Percentiles rank a stretch among this genome's conserved stretches.
phyloP scores from a whole-genome alignment of 352 stramenopile genomes.

The Pythium chondricola region DNA sequence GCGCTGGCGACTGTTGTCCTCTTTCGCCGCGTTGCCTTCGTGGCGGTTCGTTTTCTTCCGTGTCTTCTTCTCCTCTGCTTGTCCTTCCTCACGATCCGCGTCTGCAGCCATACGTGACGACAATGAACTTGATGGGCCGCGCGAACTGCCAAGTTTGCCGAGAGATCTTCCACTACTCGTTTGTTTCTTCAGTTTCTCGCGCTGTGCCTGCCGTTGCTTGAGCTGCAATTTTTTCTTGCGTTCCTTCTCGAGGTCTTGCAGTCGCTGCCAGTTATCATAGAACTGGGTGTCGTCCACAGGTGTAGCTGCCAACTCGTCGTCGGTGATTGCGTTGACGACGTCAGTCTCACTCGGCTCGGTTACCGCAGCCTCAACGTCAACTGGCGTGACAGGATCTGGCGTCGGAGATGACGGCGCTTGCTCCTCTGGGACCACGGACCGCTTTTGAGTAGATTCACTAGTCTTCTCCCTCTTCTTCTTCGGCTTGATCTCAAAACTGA shows the following conservation, averaged over 20 bases:
- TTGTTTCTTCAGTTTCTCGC: conserved; percentile 75
- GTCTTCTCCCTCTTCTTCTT: too few species aligned
- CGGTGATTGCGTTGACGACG: conserved; percentile 1
- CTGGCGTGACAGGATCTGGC: too few species aligned
- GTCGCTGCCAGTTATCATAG: conserved; percentile 56
- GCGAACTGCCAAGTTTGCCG: conserved; percentile 10
- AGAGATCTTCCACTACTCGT: conserved; percentile 12
- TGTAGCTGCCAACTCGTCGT: not conserved
- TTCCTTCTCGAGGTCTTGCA: conserved; percentile 72
- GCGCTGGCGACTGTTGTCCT: not conserved
- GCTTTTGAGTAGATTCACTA: not conserved
- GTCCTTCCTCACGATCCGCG: not conserved
- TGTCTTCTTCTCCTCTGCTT: conserved; percentile 20
- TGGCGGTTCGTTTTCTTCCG: conserved; percentile 7
- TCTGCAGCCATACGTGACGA: not conserved
- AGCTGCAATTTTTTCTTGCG: conserved; percentile 58
- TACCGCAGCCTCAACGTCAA: too few species aligned
- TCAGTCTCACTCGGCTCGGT: not conserved
- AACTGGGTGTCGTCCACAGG: conserved; percentile 21
- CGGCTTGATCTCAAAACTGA: conserved; percentile 55
- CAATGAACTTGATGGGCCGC: not conserved
- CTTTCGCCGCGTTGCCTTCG: conserved; percentile 1
- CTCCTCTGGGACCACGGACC: too few species aligned
- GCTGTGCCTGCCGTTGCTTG: conserved; percentile 71
- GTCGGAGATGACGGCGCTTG: too few species aligned